A percentile compares a stretch with the other conserved stretches of the same genome.
Conservation (phyloP, 2,329 filamentous ascomycete species). For the Rosellinia necatrix region DNA sequence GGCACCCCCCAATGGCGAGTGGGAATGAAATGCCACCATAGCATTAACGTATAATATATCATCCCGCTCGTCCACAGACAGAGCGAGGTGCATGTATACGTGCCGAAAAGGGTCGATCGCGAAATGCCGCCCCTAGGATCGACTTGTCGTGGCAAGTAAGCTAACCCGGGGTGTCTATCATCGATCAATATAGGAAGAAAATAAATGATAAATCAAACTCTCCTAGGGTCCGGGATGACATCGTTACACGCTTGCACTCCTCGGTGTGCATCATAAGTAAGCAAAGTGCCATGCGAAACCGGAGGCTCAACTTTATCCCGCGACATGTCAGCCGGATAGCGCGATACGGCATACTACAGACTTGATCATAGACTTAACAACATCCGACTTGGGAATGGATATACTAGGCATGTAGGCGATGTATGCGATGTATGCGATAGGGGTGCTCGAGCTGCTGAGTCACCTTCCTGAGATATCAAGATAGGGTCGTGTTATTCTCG, state of each 20-base stretch:
- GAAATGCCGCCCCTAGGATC: slow-evolving; percentile 10
- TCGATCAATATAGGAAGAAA: slow-evolving; percentile 18
- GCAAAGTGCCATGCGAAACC: slow-evolving; percentile 15
- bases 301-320: slow-evolving; percentile 9
- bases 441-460: slow-evolving; percentile 12
- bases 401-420: too few species aligned
- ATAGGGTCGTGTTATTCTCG: slow-evolving; percentile 3
- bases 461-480: slow-evolving; percentile 6
- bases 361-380: too few species aligned
- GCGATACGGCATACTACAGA: too few species aligned
- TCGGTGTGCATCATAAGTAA: background rate
- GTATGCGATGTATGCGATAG: too few species aligned
- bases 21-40: slow-evolving; percentile 2
- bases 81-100: background rate
- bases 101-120: slow-evolving; percentile 15
- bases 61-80: slow-evolving; percentile 3
- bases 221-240: slow-evolving; percentile 20
- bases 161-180: too few species aligned
- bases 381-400: slow-evolving; percentile 7
- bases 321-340: slow-evolving; percentile 8
- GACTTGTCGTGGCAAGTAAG: too few species aligned
- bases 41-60: background rate
- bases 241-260: background rate
- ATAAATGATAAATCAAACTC: slow-evolving; percentile 10
- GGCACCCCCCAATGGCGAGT: slow-evolving; percentile 11